Evolutionary conservation across 495 filamentous ascomycete genomes (phyloP).

Genomic region (Bryoglossum gracile): DNA sequence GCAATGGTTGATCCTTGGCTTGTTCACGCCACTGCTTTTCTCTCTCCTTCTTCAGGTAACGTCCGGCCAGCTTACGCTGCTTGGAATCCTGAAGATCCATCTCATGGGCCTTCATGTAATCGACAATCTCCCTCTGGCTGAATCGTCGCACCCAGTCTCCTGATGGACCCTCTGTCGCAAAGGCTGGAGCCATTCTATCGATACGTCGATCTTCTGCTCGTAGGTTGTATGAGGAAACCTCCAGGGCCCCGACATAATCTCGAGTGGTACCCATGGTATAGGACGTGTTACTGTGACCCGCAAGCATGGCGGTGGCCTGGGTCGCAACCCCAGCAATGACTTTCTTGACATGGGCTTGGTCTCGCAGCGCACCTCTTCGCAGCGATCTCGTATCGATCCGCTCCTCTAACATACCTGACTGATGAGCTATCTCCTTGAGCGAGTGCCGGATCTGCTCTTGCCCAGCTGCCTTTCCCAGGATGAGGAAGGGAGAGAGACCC

Average conservation of each 20-base stretch:
- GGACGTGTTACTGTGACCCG: not conserved
- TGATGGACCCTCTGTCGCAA: not conserved
- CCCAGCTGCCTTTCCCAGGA: not conserved
- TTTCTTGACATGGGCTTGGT: not conserved
- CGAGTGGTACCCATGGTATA: not conserved
- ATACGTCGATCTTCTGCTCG: not conserved
- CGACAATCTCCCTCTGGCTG: not conserved
- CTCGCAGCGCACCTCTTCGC: not conserved
- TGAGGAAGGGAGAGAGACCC: not conserved
- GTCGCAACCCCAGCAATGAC: not conserved
- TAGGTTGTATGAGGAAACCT: not conserved
- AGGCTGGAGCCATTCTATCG: not conserved
- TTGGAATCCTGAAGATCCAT: not conserved
- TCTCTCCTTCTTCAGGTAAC: not conserved
- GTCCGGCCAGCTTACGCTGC: not conserved
- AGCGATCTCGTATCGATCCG: not conserved
- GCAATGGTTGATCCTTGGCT: no score
- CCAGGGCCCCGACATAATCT: slow-evolving; percentile 1
- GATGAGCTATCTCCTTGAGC: not conserved
- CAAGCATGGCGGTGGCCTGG: not conserved
- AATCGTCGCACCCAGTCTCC: not conserved
- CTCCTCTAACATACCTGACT: not conserved
- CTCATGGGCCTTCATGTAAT: not conserved
- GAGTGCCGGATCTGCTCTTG: not conserved
- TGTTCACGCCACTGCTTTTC: not conserved